These are phyloP conservation scores for Microascus cirrosus DNA, from an alignment of 2,329 filamentous ascomycete genomes.

Conservation along the genomic window DNA sequence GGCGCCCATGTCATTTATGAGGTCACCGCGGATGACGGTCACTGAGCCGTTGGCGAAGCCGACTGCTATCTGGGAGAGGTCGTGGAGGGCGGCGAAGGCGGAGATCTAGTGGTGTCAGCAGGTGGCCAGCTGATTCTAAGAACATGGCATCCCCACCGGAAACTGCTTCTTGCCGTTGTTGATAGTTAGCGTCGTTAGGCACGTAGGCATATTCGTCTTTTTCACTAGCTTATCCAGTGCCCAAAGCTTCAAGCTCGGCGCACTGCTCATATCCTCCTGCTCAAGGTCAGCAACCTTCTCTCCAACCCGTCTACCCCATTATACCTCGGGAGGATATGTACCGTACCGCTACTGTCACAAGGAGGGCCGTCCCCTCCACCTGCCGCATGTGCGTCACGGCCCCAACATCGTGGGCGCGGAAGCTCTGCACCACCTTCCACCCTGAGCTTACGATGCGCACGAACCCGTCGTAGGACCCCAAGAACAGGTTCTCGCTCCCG, in stretches of 20 bases:
- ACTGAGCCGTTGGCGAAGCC: conserved; percentile 95
- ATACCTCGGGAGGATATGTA: background rate
- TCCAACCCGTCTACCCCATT: background rate
- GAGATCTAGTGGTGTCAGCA: conserved; percentile 49
- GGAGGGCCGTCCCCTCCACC: conserved; percentile 72
- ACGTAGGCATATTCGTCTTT: conserved; percentile 82
- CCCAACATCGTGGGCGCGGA: conserved; percentile 72
- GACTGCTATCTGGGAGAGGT: conserved; percentile 85
- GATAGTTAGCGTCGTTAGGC: conserved; percentile 73
- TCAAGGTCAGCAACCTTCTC: background rate
- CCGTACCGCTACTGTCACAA: conserved; percentile 64
- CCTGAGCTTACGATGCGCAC: conserved; percentile 79
- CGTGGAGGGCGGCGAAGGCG: conserved; percentile 76
- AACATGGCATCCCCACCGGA: conserved; percentile 44
- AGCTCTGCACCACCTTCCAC: conserved; percentile 80
- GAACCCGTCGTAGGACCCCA: conserved; percentile 74
- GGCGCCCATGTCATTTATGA: conserved; percentile 90
- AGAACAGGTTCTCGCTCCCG: conserved; percentile 79
- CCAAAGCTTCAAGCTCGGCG: conserved; percentile 95
- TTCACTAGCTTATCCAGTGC: conserved; percentile 87
- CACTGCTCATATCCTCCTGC: conserved; percentile 74
- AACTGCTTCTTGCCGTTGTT: conserved; percentile 89
- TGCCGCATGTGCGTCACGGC: conserved; percentile 88
- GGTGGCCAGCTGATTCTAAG: too few species aligned
- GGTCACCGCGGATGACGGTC: conserved; percentile 82